phyloP scores from a whole-genome alignment of 768 basidiomycete genomes.

The Coprinopsis sp. region DNA sequence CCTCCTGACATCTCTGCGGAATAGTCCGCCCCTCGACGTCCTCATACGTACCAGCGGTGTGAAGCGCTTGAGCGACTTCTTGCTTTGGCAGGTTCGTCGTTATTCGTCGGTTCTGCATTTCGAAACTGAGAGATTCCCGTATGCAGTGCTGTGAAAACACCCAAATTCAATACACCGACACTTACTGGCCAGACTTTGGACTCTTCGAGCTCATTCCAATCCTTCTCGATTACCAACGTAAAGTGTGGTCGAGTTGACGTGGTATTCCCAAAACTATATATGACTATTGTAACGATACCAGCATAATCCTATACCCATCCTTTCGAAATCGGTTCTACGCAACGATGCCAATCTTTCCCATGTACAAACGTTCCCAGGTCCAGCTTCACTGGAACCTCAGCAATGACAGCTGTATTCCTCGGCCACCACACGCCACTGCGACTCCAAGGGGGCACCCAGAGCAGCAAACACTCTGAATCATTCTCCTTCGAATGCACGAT shows the following conservation, averaged over 20 bases:
- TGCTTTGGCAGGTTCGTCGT: conserved; percentile 88
- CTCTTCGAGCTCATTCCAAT: conserved; percentile 83
- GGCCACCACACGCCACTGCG: conserved; percentile 19
- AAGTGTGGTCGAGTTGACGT: no score
- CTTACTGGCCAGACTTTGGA: conserved; percentile 94
- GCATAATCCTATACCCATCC: conserved; percentile 4
- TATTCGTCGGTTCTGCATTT: neutral
- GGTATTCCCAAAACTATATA: no score
- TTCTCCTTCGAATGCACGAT: conserved; percentile 7
- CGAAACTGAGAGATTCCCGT: neutral
- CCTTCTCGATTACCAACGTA: conserved; percentile 82
- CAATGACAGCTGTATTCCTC: conserved; percentile 17
- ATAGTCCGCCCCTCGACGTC: conserved; percentile 82
- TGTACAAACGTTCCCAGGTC: conserved; percentile 10
- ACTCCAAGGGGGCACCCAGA: conserved; percentile 21
- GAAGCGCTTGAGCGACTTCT: conserved; percentile 79
- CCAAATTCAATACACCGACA: conserved; percentile 79
- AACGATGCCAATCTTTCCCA: conserved; percentile 9
- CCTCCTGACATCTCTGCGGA: conserved; percentile 59
- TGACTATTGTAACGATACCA: no score
- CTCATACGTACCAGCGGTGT: conserved; percentile 91
- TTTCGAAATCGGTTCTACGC: neutral
- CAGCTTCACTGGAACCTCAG: conserved; percentile 13
- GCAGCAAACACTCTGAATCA: conserved; percentile 8
- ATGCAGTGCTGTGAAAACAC: conserved; percentile 76